These are phyloP conservation scores for Allodekkera sacchari DNA, from an alignment of 805 yeast species.

Conservation along the genomic window DNA sequence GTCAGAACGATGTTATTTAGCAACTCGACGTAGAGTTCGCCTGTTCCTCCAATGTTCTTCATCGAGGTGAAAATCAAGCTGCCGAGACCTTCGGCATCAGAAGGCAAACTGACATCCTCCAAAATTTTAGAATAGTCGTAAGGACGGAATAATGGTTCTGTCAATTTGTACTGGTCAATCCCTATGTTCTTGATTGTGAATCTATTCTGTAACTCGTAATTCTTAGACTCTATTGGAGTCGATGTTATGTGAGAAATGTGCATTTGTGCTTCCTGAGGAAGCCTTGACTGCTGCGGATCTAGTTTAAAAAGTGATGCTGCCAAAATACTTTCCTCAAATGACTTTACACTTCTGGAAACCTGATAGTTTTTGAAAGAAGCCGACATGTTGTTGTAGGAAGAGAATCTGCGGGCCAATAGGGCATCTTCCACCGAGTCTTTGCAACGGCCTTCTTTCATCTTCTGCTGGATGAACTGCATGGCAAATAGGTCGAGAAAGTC, in stretches of 20 bases:
- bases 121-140: conserved; percentile 32
- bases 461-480: conserved; percentile 35
- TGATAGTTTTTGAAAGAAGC: conserved; percentile 34
- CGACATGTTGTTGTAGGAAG: conserved; percentile 18
- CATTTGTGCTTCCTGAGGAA: conserved; percentile 26
- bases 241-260: conserved; percentile 9
- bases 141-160: conserved; percentile 72
- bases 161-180: conserved; percentile 43
- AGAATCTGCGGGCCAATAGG: conserved; percentile 26
- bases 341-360: conserved; percentile 32
- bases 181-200: conserved; percentile 35
- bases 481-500: conserved; percentile 69
- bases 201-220: conserved; percentile 56
- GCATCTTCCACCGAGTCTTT: conserved; percentile 22
- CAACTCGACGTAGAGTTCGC: conserved; percentile 30
- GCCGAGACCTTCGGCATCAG: conserved; percentile 42
- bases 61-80: conserved; percentile 37
- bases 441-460: conserved; percentile 15
- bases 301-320: conserved; percentile 22
- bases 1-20: conserved; percentile 46
- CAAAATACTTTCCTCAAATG: conserved; percentile 34
- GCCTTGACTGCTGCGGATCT: conserved; percentile 17
- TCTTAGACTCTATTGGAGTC: conserved; percentile 32
- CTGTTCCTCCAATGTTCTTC: conserved; percentile 36
- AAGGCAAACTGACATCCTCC: conserved; percentile 35